Evolutionary conservation across 331 rosid species (phyloP).

Genomic region (Phaseolus coccineus): DNA sequence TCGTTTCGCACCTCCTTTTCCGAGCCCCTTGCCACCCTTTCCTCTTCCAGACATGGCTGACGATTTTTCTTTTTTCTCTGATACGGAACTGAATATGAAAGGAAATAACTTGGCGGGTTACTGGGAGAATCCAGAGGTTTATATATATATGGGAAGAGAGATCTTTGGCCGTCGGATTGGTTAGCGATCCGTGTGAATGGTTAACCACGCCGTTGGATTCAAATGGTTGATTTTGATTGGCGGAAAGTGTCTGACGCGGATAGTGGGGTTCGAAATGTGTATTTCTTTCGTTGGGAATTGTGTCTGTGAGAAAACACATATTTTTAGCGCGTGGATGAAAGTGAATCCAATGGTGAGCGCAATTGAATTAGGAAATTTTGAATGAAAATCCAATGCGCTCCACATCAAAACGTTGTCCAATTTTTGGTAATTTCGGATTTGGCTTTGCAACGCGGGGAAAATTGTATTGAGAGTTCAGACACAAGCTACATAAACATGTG

Average conservation of each 20-base stretch:
- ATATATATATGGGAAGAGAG: not conserved
- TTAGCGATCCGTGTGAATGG: slow-evolving; percentile 32
- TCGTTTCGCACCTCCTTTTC: slow-evolving; percentile 64
- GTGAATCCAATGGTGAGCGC: not conserved
- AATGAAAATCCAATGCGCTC: not conserved
- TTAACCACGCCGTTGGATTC: slow-evolving; percentile 12
- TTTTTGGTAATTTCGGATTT: not conserved
- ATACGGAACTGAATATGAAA: not conserved
- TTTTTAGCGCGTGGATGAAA: not conserved
- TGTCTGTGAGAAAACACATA: slow-evolving; percentile 42
- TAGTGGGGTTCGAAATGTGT: not conserved
- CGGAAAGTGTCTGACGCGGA: not conserved
- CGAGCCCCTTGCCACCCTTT: slow-evolving; percentile 59
- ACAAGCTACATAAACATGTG: too few relatives aligned
- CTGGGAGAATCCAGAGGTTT: not conserved
- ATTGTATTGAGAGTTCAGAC: too few relatives aligned
- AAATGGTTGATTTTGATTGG: slow-evolving; percentile 41
- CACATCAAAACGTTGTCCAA: not conserved
- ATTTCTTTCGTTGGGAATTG: slow-evolving; percentile 31
- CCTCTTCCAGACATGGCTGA: slow-evolving; percentile 61
- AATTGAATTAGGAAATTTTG: not conserved
- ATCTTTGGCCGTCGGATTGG: slow-evolving; percentile 33
- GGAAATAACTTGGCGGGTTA: not conserved
- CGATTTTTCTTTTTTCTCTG: not conserved
- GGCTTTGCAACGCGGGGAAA: not conserved